These are phyloP conservation scores for Phtheirospermum japonicum DNA, from an alignment of 257 asterid species.

Conservation along the genomic window DNA sequence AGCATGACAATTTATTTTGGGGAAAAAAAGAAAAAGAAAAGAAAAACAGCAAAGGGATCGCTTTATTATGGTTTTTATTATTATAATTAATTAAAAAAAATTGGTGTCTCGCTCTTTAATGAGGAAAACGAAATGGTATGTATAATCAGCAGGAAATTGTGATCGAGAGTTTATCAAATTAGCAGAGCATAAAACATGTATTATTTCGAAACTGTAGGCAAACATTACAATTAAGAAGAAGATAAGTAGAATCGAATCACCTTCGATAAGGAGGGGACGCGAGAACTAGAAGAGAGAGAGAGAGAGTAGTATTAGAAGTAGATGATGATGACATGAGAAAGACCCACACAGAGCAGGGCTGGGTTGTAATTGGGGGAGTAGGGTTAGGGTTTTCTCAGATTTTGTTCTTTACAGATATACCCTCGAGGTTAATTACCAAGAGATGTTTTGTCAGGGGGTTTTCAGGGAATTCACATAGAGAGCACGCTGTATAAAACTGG, in stretches of 20 bases:
- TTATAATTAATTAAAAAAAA: no score
- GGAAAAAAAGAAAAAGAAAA: no score
- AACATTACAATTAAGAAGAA: not conserved
- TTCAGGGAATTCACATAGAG: constrained; percentile 3
- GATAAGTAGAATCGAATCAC: constrained; percentile 17
- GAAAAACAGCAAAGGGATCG: not conserved
- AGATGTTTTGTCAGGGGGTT: constrained; percentile 14
- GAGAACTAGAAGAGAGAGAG: no score
- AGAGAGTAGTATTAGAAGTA: not conserved
- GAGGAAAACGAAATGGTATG: no score
- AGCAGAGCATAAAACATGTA: not conserved
- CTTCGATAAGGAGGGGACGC: constrained; percentile 11
- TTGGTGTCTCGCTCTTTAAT: no score
- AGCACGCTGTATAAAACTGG: not conserved
- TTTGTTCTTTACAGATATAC: constrained; percentile 21
- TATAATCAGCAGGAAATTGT: no score
- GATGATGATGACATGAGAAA: not conserved
- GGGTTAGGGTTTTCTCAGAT: constrained; percentile 33
- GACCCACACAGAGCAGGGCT: no score
- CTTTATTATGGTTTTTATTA: not conserved
- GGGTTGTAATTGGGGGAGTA: constrained; percentile 19
- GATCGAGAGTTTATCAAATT: not conserved
- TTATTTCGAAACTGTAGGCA: no score
- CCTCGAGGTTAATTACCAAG: constrained; percentile 15
- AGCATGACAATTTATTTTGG: no score